Evolutionary conservation across 1,284 basidiomycete genomes (phyloP).

Genomic region (Apiotrichum laibachii): DNA sequence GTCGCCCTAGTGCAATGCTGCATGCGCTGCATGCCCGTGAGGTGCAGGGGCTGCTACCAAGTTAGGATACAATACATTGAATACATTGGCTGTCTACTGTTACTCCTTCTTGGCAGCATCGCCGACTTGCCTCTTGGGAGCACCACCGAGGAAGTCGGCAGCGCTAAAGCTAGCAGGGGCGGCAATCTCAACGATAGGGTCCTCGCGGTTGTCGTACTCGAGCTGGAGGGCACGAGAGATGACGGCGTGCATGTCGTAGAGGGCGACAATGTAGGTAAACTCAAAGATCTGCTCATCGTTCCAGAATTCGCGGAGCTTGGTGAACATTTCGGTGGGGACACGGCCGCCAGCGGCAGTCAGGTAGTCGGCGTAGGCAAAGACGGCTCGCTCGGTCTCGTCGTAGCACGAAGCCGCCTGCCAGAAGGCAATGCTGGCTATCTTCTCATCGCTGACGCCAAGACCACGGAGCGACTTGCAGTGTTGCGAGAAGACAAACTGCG

Average conservation of each 20-base stretch:
- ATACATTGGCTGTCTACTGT: too few relatives aligned
- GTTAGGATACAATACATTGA: too few relatives aligned
- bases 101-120: too few relatives aligned
- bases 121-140: neutral
- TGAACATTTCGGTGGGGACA: neutral
- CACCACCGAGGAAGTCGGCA: slow-evolving; percentile 5
- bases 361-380: slow-evolving; percentile 6
- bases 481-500: slow-evolving; percentile 10
- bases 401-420: slow-evolving; percentile 2
- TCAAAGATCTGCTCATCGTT: slow-evolving; percentile 2
- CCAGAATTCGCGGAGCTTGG: slow-evolving; percentile 1
- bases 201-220: slow-evolving; percentile 8
- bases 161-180: neutral
- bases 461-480: slow-evolving; percentile 10
- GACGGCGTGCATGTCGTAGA: slow-evolving; percentile 11
- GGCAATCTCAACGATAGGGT: slow-evolving; percentile 7
- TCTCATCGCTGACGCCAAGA: slow-evolving; percentile 1
- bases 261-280: slow-evolving; percentile 5
- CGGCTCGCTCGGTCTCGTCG: slow-evolving; percentile 1
- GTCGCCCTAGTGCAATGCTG: too few relatives aligned
- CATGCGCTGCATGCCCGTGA: too few relatives aligned
- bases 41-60: too few relatives aligned
- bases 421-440: neutral
- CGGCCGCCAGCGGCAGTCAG: neutral
- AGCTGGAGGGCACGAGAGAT: slow-evolving; percentile 6